Evolutionary conservation across 768 basidiomycete species (phyloP), one percentile per base, ranked within the genome.

Genomic region (Leccinum arenicola): DNA sequence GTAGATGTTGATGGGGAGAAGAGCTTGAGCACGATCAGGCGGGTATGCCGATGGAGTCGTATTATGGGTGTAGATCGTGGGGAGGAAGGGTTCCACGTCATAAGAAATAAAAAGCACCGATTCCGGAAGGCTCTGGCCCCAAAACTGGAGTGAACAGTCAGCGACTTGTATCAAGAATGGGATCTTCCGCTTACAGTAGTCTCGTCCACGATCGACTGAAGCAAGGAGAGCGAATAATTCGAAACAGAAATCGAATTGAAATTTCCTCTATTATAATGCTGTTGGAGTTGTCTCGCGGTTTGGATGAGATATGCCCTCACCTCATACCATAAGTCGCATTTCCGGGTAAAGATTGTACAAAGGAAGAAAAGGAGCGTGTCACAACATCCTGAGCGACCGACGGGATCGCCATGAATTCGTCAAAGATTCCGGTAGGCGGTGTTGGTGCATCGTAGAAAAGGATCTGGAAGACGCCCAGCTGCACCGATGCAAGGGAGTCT

Each of bases 361-460:
- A 58, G 1, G 63, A 50, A 8, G 54, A 19, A 36, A 70, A 71
- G 1, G 65, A 60, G 12, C 59, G 57, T 0, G 62, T 69, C 0
- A 54, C 57, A 11, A 67, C 3, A 11, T 61, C 11, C 31, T 21
- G 15, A 19, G 23, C 53, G 35, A 60, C 17, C 8, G 50, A 52
- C 10, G 58, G 50, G 49, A 71, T 66, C 1, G 54, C 53, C 2
- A 64, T 38, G 35, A 84, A 58, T 31, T 61, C 62, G 8, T 71
- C 70, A 57, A 67, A 66, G 4, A 65, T 45, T 1, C 67, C 65
- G 11, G 45, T 4, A 6, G 65, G 70, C 17, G 56, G 65, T 7
- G 35, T 49, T 10, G 61, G 83, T 1, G 64, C 81, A 61, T 87
- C 82, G 62, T 87, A 87, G 67, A 88, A 87, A 10, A 87, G 25